phyloP scores from a whole-genome alignment of 1,284 basidiomycete genomes.

The Irpex sp. region DNA sequence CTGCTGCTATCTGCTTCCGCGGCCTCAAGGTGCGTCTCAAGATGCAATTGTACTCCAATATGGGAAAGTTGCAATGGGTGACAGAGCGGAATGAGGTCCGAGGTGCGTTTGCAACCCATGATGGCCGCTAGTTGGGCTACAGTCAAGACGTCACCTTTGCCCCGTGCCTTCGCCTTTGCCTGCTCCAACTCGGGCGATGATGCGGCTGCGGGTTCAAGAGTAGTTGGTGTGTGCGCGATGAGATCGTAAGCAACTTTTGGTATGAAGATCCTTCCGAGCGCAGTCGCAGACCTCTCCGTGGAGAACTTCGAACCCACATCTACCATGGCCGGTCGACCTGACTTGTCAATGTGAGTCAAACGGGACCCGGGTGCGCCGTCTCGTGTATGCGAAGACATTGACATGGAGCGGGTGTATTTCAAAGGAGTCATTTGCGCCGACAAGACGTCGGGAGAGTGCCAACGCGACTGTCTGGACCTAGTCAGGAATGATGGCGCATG shows the following conservation, averaged over 20 bases:
- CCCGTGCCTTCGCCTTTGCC: conserved; percentile 45
- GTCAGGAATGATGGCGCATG: not conserved
- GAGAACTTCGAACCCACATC: conserved; percentile 65
- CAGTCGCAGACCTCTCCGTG: conserved; percentile 74
- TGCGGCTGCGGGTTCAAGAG: conserved; percentile 8
- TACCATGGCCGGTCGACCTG: conserved; percentile 77
- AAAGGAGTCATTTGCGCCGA: not conserved
- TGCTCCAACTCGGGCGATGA: conserved; percentile 22
- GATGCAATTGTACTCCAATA: conserved; percentile 58
- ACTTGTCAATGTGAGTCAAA: conserved; percentile 70
- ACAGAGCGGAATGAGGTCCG: conserved; percentile 82
- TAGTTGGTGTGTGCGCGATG: conserved; percentile 36
- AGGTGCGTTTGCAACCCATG: conserved; percentile 83
- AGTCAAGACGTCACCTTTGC: conserved; percentile 76
- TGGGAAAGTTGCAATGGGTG: conserved; percentile 76
- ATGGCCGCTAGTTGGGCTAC: conserved; percentile 84
- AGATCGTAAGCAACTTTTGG: conserved; percentile 63
- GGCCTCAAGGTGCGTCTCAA: conserved; percentile 30
- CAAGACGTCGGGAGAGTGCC: not conserved
- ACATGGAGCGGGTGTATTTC: not conserved
- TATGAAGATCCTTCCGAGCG: conserved; percentile 74
- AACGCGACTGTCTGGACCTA: not conserved
- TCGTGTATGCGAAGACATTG: not conserved
- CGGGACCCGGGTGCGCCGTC: conserved; percentile 16
- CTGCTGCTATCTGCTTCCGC: conserved; percentile 5